Base-by-base conservation (phyloP, 106 monocot genomes). In the Acanthochlamys bracteata region DNA sequence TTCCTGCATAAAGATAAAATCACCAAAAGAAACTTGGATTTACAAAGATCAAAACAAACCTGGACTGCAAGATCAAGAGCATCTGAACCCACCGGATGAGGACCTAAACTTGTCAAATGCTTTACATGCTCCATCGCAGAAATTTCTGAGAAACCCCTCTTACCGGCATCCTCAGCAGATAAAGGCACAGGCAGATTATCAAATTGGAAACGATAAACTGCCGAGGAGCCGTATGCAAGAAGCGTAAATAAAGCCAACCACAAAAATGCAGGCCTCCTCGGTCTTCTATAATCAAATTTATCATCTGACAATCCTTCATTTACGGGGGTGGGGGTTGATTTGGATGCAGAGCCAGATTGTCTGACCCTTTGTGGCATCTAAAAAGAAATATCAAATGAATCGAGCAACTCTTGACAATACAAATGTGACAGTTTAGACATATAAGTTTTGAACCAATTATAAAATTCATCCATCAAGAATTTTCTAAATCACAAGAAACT, bases 81-180 rank as follows among this genome's bases (percentile, higher is more conserved):
- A 69, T 89, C 77, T 39, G 98, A 88, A 62, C 88, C 92, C 70
- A 98, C 78, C 55, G 88, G 84, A 71, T 85, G 98, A 68, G 98
- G 98, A 43, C 92, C 98, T 54, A 88, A 75, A 27, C 51, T 66
- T 42, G 98, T 78, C 72, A 98, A 81, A 49, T 88, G 68, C 53
- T 79, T 88, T 23, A 98, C 98, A 83, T 98, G 98, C 46, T 70
- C 56, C 72, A 98, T 64, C 4, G 98, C 92, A 11, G 70, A 83
- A 39, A 68, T 77, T 76, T 98, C 98, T 27, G 98, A 85, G 75
- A 98, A 98, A n/a, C 98, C 98, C 19, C 98, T 56, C 64, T 98
- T 98, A 11, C 98, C 92, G 11, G 83, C 92, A 74, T 89, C 71
- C 60, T 80, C 67, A 41, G 75, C 64, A 40, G 40, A 67, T 27